phyloP scores from a whole-genome alignment of 1,139 yeast genomes.

The Nakaseomyces uthaithaninus region DNA sequence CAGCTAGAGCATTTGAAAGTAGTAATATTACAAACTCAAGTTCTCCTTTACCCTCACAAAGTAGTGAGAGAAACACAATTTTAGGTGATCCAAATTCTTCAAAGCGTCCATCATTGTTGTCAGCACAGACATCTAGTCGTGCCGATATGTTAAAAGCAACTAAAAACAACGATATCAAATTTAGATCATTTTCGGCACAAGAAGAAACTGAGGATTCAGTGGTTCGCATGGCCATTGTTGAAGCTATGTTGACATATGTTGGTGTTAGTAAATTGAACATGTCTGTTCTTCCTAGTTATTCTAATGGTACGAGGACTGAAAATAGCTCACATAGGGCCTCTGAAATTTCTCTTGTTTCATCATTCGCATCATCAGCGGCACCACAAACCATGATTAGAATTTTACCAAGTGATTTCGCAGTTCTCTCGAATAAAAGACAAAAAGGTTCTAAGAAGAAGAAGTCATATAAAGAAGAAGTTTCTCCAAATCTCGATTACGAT shows the following conservation, averaged over 20 bases:
- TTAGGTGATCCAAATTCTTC: neutral
- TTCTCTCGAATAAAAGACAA: conserved; percentile 15
- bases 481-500: conserved; percentile 36
- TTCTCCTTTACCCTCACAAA: neutral
- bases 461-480: conserved; percentile 22
- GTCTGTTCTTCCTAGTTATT: conserved; percentile 14
- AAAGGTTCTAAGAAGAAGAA: conserved; percentile 12
- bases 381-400: conserved; percentile 21
- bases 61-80: conserved; percentile 1
- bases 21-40: neutral
- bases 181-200: conserved; percentile 41
- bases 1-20: neutral
- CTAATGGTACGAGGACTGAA: conserved; percentile 4
- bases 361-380: conserved; percentile 16
- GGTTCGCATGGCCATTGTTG: conserved; percentile 61
- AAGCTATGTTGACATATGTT: conserved; percentile 61
- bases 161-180: neutral
- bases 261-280: conserved; percentile 51
- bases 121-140: neutral
- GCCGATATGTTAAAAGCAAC: conserved; percentile 1
- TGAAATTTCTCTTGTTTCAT: conserved; percentile 14
- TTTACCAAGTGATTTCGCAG: conserved; percentile 24
- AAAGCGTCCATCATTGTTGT: conserved; percentile 1
- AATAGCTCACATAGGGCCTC: conserved; percentile 12
- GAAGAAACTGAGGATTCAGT: conserved; percentile 75